A percentile compares a stretch with the other conserved stretches of the same genome.
Conservation (phyloP, 495 filamentous ascomycete species). For the Parachaetomium inaequale region DNA sequence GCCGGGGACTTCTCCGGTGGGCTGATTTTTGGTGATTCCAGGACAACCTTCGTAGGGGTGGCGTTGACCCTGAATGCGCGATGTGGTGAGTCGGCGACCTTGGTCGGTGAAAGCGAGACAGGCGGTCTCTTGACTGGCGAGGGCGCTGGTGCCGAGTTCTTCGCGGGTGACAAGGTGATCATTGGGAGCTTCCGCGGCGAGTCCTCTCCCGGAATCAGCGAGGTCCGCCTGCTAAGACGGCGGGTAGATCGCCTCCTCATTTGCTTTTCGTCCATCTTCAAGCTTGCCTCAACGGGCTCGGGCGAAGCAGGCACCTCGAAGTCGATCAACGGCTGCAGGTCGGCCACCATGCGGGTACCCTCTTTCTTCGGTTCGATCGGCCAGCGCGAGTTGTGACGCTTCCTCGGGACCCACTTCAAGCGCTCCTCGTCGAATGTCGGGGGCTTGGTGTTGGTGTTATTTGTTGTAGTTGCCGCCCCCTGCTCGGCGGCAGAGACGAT, state of each 20-base stretch:
- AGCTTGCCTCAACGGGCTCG: constrained; percentile 17
- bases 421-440: constrained; percentile 24
- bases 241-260: constrained; percentile 26
- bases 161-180: constrained; percentile 22
- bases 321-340: constrained; percentile 24
- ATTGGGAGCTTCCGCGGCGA: constrained; percentile 25
- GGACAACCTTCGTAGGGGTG: constrained; percentile 29
- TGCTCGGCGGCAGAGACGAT: constrained; percentile 12
- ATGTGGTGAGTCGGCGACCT: constrained; percentile 30
- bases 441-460: constrained; percentile 6
- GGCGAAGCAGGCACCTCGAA: constrained; percentile 17
- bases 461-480: not conserved
- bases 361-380: constrained; percentile 27
- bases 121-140: constrained; percentile 27
- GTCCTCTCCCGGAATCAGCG: constrained; percentile 24
- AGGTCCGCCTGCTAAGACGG: constrained; percentile 31
- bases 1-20: constrained; percentile 20
- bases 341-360: constrained; percentile 22
- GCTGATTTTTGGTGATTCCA: constrained; percentile 26
- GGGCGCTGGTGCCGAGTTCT: constrained; percentile 10
- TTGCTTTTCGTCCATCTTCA: constrained; percentile 23
- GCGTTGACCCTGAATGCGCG: constrained; percentile 26
- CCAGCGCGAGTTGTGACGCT: constrained; percentile 36
- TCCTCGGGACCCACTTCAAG: constrained; percentile 30
- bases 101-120: constrained; percentile 19